Evolutionary conservation across 352 stramenopile species (phyloP), one percentile per base, ranked within the genome.

Genomic region (Phytopythium boreale): DNA sequence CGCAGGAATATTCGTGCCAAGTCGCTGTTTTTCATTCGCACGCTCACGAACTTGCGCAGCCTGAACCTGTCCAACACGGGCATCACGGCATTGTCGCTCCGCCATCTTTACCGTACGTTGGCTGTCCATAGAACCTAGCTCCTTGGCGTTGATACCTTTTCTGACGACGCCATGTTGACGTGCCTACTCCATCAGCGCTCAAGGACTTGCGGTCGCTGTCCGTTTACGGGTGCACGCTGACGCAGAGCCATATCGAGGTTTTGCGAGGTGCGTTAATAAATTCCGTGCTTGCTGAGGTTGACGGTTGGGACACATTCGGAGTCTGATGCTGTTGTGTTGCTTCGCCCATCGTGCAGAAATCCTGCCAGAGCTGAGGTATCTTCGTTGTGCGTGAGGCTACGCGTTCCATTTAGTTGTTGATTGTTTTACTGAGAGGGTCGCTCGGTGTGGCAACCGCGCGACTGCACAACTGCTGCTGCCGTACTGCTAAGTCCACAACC

Each of bases 51-150:
- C 59, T 63, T 93, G 22, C 80, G 76, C 58, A 80, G 75, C 39
- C 68, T 94, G 61, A 94, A 94, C 67, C 70, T 94, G 55, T 92
- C 83, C 10, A 88, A 90, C 65, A 94, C 85, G 10, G 75, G 70
- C 31, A 84, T 94, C 24, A 87, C 80, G 0, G 78, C 75, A 14
- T 65, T 82, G 22, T 94, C 80, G 9, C 77, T 94, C 26, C 82
- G 80, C 19, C 80, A 91, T 62, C 68, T 94, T 11, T 84, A 86
- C 65, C 69, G 85, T 92, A 75, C 44, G 81, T 73, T 20, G 49
- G 26, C 26, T 8, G 24, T 20, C 29, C 0, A 17, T 59, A 41
- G 15, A 2, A 29, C 8, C 27, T 57, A 17, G 1, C 55, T 9
- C 5, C 1, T 53, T 9, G 6, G 2, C 34, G n/a, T 37, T 17